Base-by-base conservation (phyloP, 2,329 filamentous ascomycete genomes). In the Chrysoporthe deuterocubensis region DNA sequence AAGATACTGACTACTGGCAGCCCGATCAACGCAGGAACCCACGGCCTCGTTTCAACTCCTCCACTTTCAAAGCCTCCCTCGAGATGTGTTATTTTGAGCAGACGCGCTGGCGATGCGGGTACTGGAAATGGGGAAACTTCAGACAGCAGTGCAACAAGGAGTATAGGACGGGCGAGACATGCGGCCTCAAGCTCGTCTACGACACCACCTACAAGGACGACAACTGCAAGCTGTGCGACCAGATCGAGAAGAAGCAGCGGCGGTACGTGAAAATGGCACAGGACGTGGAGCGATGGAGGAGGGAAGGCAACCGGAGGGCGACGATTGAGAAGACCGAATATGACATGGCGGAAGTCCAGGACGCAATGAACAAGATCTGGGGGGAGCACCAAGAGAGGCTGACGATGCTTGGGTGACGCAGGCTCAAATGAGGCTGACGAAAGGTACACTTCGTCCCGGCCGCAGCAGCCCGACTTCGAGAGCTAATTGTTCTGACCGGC, bases 1-100 rank as follows among this genome's bases (percentile, higher is more conserved):
- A 40, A n/a, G 18, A 57, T 6, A 26, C 54, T 57, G 54, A 57
- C 32, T 34, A 57, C 32, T 40, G 54, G 32, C 54, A 57, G 54
- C 4, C 16, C 32, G 1, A 21, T 13, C 54, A 57, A 13, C 54
- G 18, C 16, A 57, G 32, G 58, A 18, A 44, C 40, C 26, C 18
- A 40, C 40, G 40, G 3, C 46, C n/a, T n/a, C n/a, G 9, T 14
- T 9, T 21, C 21, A 8, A n/a, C n/a, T 50, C 44, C 4, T 46
- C 16, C 44, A 40, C 13, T 46, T n/a, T 18, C 44, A 46, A 46
- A 5, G 18, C 21, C 21, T 52, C 50, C 26, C 3, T 52, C 26
- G 42, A 61, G 26, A 97, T 98, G 95, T 97, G 95, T 84, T 97
- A 96, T 85, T 98, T 94, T 84, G 94, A 97, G 76, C 92, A 95